A percentile compares a stretch with the other conserved stretches of the same genome.
phyloP scores from a whole-genome alignment of 176 grass and related monocot species.

The Alloteropsis semialata region DNA sequence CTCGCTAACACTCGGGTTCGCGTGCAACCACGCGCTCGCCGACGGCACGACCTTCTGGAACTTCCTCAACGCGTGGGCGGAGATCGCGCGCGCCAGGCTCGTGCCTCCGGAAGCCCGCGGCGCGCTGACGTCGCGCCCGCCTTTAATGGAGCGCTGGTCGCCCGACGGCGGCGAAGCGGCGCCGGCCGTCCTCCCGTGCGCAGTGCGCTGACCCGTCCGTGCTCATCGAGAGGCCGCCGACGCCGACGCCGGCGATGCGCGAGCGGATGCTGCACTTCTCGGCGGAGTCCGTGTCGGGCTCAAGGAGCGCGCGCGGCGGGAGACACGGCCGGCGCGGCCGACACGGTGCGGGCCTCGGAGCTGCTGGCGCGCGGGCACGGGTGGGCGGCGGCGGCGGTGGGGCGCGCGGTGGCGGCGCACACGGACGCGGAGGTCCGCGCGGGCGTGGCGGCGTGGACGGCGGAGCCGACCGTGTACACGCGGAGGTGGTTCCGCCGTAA shows the following conservation, averaged over 20 bases:
- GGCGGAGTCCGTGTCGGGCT: slow-evolving; percentile 31
- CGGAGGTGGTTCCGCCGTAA: too few species aligned
- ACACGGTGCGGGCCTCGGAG: slow-evolving; percentile 20
- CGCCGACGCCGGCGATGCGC: slow-evolving; percentile 18
- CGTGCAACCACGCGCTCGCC: slow-evolving; percentile 64
- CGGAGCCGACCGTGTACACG: too few species aligned
- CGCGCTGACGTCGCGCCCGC: neutral
- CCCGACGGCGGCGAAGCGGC: slow-evolving; percentile 20
- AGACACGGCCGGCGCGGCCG: slow-evolving; percentile 27
- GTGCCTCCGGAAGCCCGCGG: neutral
- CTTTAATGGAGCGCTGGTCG: slow-evolving; percentile 48
- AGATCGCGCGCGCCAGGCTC: slow-evolving; percentile 29
- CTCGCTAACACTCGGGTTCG: too few species aligned
- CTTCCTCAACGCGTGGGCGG: slow-evolving; percentile 67
- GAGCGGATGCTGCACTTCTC: slow-evolving; percentile 73
- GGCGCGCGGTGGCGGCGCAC: neutral
- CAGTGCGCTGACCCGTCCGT: slow-evolving; percentile 11
- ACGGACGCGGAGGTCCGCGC: neutral
- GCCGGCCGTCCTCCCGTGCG: slow-evolving; percentile 58
- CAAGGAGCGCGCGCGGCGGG: slow-evolving; percentile 1
- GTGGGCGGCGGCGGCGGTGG: slow-evolving; percentile 11
- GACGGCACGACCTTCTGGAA: slow-evolving; percentile 76
- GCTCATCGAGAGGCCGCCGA: slow-evolving; percentile 26
- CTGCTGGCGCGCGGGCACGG: slow-evolving; percentile 27
- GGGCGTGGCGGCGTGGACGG: neutral